These are phyloP conservation scores for Aspergillus homomorphus DNA, from an alignment of 495 filamentous ascomycete species.

Conservation along the genomic window DNA sequence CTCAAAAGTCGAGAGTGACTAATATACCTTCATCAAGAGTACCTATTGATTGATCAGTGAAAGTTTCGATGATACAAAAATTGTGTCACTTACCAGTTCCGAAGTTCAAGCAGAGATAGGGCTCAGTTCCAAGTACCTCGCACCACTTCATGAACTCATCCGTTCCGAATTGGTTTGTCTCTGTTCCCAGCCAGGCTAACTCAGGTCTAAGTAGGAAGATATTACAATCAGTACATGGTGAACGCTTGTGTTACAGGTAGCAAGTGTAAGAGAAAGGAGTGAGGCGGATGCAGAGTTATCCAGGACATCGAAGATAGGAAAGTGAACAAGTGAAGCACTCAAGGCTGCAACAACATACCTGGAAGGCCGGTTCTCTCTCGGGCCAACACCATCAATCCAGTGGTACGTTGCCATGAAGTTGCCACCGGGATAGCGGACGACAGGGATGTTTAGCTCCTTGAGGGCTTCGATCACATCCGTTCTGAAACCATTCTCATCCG, in stretches of 20 bases:
- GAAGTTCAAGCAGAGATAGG: conserved; percentile 74
- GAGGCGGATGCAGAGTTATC: too few relatives aligned
- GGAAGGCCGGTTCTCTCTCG: conserved; percentile 59
- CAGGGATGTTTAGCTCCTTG: conserved; percentile 67
- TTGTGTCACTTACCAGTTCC: conserved; percentile 48
- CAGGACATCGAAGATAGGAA: background rate
- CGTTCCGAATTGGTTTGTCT: conserved; percentile 75
- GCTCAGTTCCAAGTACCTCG: conserved; percentile 62
- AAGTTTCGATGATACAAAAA: background rate
- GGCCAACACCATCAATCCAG: conserved; percentile 76
- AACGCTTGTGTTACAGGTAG: background rate
- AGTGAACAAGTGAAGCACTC: background rate
- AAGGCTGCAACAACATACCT: conserved; percentile 29
- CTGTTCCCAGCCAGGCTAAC: conserved; percentile 70
- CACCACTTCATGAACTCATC: conserved; percentile 85
- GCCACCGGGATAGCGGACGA: conserved; percentile 75
- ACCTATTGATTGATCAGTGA: conserved; percentile 29
- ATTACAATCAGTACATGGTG: background rate
- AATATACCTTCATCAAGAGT: conserved; percentile 65
- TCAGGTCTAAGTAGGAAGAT: conserved; percentile 51
- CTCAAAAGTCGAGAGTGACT: background rate
- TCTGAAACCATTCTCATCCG: conserved; percentile 70
- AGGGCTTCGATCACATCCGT: conserved; percentile 70
- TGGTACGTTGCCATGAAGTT: conserved; percentile 82
- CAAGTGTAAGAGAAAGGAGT: background rate